Conservation (phyloP, 1,139 yeast species). For the Debaryomyces sp. region DNA sequence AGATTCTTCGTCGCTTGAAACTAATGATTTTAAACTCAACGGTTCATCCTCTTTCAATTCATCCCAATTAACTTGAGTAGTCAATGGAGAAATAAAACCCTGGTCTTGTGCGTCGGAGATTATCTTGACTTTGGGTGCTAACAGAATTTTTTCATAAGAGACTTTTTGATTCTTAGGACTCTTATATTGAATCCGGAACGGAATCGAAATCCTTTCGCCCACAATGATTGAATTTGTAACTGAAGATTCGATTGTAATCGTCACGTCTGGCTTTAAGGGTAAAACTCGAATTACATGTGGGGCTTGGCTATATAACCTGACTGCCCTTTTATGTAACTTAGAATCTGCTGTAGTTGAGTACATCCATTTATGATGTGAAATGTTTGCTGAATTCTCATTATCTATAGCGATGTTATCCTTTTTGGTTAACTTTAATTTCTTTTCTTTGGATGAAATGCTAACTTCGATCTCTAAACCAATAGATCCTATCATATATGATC, state of each 20-base stretch:
- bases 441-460: slow-evolving; percentile 7
- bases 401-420: slow-evolving; percentile 5
- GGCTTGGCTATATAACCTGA: slow-evolving; percentile 9
- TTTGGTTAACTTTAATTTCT: slow-evolving; percentile 13
- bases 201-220: slow-evolving; percentile 32
- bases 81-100: slow-evolving; percentile 15
- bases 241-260: slow-evolving; percentile 11
- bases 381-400: not conserved
- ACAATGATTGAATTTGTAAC: slow-evolving; percentile 19
- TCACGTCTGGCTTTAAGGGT: slow-evolving; percentile 27
- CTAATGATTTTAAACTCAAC: slow-evolving; percentile 22
- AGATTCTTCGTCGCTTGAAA: slow-evolving; percentile 13
- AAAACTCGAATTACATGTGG: slow-evolving; percentile 17
- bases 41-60: slow-evolving; percentile 46
- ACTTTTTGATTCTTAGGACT: slow-evolving; percentile 19
- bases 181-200: slow-evolving; percentile 23
- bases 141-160: slow-evolving; percentile 22
- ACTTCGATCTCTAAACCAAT: slow-evolving; percentile 18
- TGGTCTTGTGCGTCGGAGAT: slow-evolving; percentile 18
- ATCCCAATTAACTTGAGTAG: slow-evolving; percentile 39
- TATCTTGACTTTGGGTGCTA: slow-evolving; percentile 26
- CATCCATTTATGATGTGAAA: not conserved
- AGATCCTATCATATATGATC: slow-evolving; percentile 22
- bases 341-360: not conserved
- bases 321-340: not conserved